Percentiles rank a stretch among this genome's conserved stretches.
These are phyloP conservation scores for Ustilago cynodontis DNA, from an alignment of 1,284 basidiomycete genomes.

Conservation along the genomic window DNA sequence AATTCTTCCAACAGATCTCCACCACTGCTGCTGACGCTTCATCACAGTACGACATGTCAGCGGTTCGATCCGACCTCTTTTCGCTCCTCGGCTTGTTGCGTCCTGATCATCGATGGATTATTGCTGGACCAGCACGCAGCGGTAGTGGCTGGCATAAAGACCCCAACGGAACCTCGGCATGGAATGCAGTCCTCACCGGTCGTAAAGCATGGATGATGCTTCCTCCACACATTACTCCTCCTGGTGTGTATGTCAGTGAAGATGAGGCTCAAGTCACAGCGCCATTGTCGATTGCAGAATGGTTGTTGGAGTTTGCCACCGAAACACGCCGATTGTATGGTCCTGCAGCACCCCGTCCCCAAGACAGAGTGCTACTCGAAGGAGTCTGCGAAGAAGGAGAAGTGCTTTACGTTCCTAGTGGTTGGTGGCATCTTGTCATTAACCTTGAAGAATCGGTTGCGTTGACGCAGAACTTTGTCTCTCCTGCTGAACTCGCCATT, in stretches of 20 bases:
- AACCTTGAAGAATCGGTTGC: conserved; percentile 68
- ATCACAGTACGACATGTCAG: conserved; percentile 34
- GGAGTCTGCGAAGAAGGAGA: conserved; percentile 71
- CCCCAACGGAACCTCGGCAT: conserved; percentile 71
- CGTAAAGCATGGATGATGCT: conserved; percentile 72
- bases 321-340: conserved; percentile 69
- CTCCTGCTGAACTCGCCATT: conserved; percentile 69
- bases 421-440: conserved; percentile 67
- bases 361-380: conserved; percentile 66
- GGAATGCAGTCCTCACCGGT: conserved; percentile 71
- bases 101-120: conserved; percentile 66
- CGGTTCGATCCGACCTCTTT: conserved; percentile 60
- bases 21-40: conserved; percentile 25
- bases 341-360: conserved; percentile 29
- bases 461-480: conserved; percentile 72
- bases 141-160: conserved; percentile 69
- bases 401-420: conserved; percentile 70
- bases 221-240: conserved; percentile 70
- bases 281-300: conserved; percentile 70
- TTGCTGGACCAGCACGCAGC: conserved; percentile 61
- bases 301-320: conserved; percentile 71
- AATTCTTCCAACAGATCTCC: conserved; percentile 52
- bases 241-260: conserved; percentile 71
- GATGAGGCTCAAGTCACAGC: conserved; percentile 70
- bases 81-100: conserved; percentile 54